Base-by-base conservation (phyloP, 108 stramenopile genomes). In the Schizochytrium sp. region DNA sequence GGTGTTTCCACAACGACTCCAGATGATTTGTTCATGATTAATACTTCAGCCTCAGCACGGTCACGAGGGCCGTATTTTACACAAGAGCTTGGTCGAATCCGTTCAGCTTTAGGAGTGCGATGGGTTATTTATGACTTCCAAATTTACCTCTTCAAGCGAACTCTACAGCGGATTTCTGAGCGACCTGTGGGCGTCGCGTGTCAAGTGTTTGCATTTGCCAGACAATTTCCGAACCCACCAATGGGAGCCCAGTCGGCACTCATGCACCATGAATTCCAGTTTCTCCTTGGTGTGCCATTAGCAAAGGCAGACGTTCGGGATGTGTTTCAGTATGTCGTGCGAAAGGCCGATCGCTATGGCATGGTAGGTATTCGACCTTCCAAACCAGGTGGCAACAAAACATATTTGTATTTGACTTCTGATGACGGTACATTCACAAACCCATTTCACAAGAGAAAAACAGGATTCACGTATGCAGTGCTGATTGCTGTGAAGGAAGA, bases 291-390 rank as follows among this genome's bases (percentile, higher is more conserved):
- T 8, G 5, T 42, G 45, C 47, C 13, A 46, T 38, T 50, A 38
- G 28, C 1, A 17, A 83, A 83, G 53, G 72, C n/a, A 72, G 47
- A 83, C 28, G 50, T 83, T 2, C 2, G 55, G 28, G 5, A 55
- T 5, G 28, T 50, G 5, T 83, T 83, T 28, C 28, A 83, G n/a
- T 83, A 83, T 53, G 47, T 83, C 15, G 76, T 83, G n/a, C 50
- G n/a, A 5, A 83, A 47, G 28, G 76, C 76, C 10, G 50, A 83
- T 47, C 76, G 76, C 13, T 83, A 83, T 28, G 76, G 76, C 7
- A 83, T 83, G 5, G 45, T 40, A 10, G 76, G 76, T 40, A 10
- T 83, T 28, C 8, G 5, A 28, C 5, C 76, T 53, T 55, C 38
- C 47, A 10, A 10, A 53, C 10, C 47, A 38, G 76, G 76, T 53